phyloP scores from a whole-genome alignment of 2,329 filamentous ascomycete species.

The Saccharata proteae region DNA sequence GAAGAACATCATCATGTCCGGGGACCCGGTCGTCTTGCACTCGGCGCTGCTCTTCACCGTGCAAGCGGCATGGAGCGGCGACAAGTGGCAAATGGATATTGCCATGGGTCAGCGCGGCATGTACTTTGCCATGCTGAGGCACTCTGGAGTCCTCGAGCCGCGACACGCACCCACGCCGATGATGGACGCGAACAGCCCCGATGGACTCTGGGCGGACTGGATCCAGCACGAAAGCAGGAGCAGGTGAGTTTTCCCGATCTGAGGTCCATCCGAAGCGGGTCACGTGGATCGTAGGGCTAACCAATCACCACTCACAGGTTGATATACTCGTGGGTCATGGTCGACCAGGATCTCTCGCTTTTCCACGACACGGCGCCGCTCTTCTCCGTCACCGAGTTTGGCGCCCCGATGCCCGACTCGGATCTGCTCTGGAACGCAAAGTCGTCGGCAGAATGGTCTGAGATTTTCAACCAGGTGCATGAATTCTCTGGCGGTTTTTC shows the following conservation, averaged over 20 bases:
- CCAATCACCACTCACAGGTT: slow-evolving; percentile 34
- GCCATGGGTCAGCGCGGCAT: slow-evolving; percentile 62
- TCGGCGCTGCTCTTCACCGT: slow-evolving; percentile 57
- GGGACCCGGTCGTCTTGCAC: slow-evolving; percentile 51
- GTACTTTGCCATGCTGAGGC: slow-evolving; percentile 61
- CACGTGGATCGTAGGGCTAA: background rate
- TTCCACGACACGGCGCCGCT: slow-evolving; percentile 53
- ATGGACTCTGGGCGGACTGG: slow-evolving; percentile 52
- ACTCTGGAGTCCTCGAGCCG: slow-evolving; percentile 53
- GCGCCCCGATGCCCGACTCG: slow-evolving; percentile 50
- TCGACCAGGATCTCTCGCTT: slow-evolving; percentile 58
- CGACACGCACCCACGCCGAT: slow-evolving; percentile 34
- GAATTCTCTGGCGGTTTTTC: slow-evolving; percentile 42
- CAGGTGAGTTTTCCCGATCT: slow-evolving; percentile 32
- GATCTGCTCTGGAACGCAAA: slow-evolving; percentile 53
- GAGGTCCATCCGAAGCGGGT: slow-evolving; percentile 1
- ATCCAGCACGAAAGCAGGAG: slow-evolving; percentile 51
- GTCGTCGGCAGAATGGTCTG: slow-evolving; percentile 46
- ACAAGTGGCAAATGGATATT: slow-evolving; percentile 70
- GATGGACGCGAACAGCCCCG: slow-evolving; percentile 31
- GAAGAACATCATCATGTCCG: slow-evolving; percentile 56
- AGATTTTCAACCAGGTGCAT: slow-evolving; percentile 47
- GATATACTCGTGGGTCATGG: slow-evolving; percentile 65
- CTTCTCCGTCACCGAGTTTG: slow-evolving; percentile 53
- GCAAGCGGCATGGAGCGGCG: slow-evolving; percentile 59